A percentile compares a stretch with the other conserved stretches of the same genome.
Conservation (phyloP, 768 basidiomycete genomes). For the Tulasnella sp. region DNA sequence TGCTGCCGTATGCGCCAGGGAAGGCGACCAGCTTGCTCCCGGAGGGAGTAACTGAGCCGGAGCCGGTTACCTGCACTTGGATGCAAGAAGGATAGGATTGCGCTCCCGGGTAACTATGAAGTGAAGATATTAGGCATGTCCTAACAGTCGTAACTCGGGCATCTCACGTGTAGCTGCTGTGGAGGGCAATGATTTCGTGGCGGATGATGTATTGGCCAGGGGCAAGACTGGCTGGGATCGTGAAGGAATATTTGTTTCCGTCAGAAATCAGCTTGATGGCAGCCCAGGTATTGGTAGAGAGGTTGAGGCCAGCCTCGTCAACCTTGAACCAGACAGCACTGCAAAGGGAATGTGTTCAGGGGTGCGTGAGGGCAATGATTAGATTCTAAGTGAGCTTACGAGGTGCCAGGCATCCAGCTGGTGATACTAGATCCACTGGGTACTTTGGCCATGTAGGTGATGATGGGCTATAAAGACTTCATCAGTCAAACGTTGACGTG, state of each 20-base stretch:
- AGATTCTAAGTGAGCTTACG: constrained; percentile 21
- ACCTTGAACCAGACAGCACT: constrained; percentile 45
- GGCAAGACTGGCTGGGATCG: constrained; percentile 35
- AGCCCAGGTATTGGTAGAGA: constrained; percentile 31
- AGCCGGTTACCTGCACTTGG: constrained; percentile 36
- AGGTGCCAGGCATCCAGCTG: constrained; percentile 32
- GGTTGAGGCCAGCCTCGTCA: constrained; percentile 34
- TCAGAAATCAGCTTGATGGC: constrained; percentile 30
- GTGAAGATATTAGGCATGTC: background rate
- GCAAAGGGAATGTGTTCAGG: background rate
- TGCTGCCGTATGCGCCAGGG: constrained; percentile 36
- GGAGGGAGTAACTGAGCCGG: constrained; percentile 28
- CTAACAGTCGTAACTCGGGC: background rate
- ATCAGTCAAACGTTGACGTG: background rate
- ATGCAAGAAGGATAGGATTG: constrained; percentile 26
- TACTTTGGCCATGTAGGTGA: constrained; percentile 39
- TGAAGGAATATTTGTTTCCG: constrained; percentile 37
- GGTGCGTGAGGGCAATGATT: no score
- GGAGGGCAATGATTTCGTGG: constrained; percentile 23
- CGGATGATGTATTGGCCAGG: constrained; percentile 40
- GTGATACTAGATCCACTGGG: constrained; percentile 31
- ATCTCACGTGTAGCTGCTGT: constrained; percentile 1
- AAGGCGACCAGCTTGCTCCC: constrained; percentile 39
- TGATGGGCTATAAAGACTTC: constrained; percentile 25
- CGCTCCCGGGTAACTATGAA: background rate